Base-by-base conservation (phyloP, 441 rosid genomes). In the Monsonia emarginata region DNA sequence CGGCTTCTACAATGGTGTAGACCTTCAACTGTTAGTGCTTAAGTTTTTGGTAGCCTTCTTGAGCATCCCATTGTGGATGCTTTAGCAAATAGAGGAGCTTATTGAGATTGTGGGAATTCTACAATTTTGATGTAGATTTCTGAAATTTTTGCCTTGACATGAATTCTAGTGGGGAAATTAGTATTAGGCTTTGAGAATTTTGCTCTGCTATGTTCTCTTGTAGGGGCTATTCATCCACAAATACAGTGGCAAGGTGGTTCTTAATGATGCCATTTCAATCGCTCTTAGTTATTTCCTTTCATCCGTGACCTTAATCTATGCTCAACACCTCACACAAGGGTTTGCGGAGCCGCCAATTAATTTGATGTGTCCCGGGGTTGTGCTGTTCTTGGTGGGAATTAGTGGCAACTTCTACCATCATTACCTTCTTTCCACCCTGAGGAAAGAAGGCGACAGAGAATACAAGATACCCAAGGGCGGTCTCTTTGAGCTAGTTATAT, bases 381-480 rank as follows among this genome's bases (percentile, higher is more conserved):
- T 65, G 6, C 22, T 92, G 38, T 85, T 86, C 67, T 60, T 79
- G 6, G n/a, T 85, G 26, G 93, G 95, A 18, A 79, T 85, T 5
- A 50, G 31, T 26, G 95, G 95, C 2, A 88, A 88, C 75, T 78
- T 92, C 34, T 88, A 92, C 78, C 95, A 88, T 75, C 98, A 89
- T 69, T 64, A 16, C 56, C 74, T 89, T 28, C 80, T 91, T 1
- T 86, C 95, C 68, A 78, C 72, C 38, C 72, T 86, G 1, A 84
- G 95, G 74, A 68, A 56, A 65, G 68, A 69, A 5, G 79, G 61
- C 11, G 73, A 61, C n/a, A 78, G 78, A 62, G 83, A 81, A 32
- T 89, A 89, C 75, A 91, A 76, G 74, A 72, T 91, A 59, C 95
- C 95, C 0, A 67, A 27, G 65, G 93, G 90, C 18, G 93, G 95